Evolutionary conservation across 2,329 filamentous ascomycete species (phyloP), one percentile per base, ranked within the genome.

Genomic region (Cordyceps militaris): DNA sequence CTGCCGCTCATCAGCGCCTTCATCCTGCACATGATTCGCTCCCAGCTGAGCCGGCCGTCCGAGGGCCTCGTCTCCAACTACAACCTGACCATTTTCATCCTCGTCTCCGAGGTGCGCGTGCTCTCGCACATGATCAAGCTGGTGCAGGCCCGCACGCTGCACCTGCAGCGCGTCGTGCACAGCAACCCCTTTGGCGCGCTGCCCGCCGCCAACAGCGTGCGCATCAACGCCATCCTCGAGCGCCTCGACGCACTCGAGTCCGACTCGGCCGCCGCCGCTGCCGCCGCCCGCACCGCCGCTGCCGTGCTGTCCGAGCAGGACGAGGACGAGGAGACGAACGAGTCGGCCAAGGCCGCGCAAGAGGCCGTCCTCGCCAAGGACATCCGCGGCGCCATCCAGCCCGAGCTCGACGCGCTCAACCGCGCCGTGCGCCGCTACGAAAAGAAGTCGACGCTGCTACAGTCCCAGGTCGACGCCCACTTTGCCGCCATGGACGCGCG

Each of bases 21-120:
- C 72, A 76, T 97, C 40, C 78, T 97, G 11, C 92, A 97, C 68
- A 76, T 83, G 21, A 88, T 97, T 59, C 84, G 93, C 52, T 81
- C 80, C 9, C 90, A 93, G 65, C 82, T 97, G 19, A 92, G 88
- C 24, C 81, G 89, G 2, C 89, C 89, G 0, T 91, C 91, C 0
- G 91, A 95, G 69, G 89, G 89, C 1, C 77, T 97, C 11, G 87
- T 97, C 7, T 96, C 91, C 4, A 89, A 96, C 70, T 95, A 93
- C 73, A 97, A 97, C 70, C 78, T 97, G 56, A 91, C 87, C 13
- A 89, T 97, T 54, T 97, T 97, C 70, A 77, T 96, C 3, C 79
- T 96, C 19, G 89, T 88, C 1, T 89, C 93, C 3, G 93, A 97
- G 72, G 77, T 97, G 28, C 86, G 89, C 3, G 93, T 93, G 0